These are phyloP conservation scores for Fusarium heterosporum DNA, from an alignment of 2,329 filamentous ascomycete genomes.

Conservation along the genomic window DNA sequence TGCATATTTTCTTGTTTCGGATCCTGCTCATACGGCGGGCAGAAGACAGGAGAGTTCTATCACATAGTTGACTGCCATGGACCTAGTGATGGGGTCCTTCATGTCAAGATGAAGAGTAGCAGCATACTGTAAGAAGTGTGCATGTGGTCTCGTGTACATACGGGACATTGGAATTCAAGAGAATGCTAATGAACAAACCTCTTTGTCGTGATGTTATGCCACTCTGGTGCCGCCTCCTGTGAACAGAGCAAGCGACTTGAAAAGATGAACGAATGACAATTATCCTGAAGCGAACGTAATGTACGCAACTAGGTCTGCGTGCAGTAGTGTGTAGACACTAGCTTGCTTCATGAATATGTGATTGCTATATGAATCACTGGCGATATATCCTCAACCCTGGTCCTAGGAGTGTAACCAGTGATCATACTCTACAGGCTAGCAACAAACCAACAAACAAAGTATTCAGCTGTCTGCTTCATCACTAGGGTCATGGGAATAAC, in stretches of 20 bases:
- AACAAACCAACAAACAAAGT: slow-evolving; percentile 7
- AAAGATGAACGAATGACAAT: background rate
- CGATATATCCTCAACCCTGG: slow-evolving; percentile 7
- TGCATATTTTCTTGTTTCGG: background rate
- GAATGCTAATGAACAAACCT: background rate
- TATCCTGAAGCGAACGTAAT: background rate
- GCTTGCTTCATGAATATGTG: background rate
- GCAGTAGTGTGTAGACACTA: background rate
- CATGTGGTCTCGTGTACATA: background rate
- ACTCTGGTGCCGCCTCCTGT: background rate
- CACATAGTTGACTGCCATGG: too few species aligned
- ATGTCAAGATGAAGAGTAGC: background rate
- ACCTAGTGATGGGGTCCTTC: background rate
- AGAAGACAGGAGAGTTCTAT: background rate
- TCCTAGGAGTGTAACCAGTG: slow-evolving; percentile 15
- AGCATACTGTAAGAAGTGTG: background rate
- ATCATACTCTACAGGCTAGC: background rate
- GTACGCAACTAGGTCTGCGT: background rate
- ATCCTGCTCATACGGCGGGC: background rate
- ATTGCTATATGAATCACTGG: slow-evolving; percentile 7
- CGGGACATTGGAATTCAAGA: background rate
- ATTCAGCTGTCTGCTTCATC: slow-evolving; percentile 1
- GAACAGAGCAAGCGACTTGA: background rate
- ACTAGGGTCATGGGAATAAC: background rate
- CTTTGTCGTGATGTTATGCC: background rate